Conservation (phyloP, 202 grass and related monocot genomes). For the Setaria viridis region DNA sequence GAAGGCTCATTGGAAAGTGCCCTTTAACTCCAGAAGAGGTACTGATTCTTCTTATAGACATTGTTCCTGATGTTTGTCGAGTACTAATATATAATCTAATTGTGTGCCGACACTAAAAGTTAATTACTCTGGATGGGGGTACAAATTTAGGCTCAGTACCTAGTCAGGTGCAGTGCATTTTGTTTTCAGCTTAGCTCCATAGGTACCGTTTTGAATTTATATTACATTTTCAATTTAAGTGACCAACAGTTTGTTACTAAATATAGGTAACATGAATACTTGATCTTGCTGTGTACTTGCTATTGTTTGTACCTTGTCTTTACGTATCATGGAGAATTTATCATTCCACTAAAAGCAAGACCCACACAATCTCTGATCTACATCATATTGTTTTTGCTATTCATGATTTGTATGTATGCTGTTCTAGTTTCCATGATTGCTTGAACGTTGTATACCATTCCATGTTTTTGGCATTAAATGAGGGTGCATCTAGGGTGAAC, state of each 20-base stretch:
- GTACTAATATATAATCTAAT: constrained; percentile 8
- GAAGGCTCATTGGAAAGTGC: constrained; percentile 60
- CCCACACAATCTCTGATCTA: background rate
- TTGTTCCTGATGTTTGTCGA: constrained; percentile 31
- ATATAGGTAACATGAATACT: background rate
- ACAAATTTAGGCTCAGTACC: background rate
- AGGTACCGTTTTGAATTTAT: constrained; percentile 10
- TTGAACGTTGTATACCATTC: constrained; percentile 3
- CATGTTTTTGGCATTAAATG: no score
- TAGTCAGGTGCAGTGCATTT: constrained; percentile 1
- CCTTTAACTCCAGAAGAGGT: constrained; percentile 71
- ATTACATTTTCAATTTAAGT: background rate
- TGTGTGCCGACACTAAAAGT: constrained; percentile 6
- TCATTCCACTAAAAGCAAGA: background rate
- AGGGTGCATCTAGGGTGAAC: no score
- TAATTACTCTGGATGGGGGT: constrained; percentile 4
- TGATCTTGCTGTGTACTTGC: constrained; percentile 8
- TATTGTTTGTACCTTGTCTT: background rate
- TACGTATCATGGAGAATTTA: background rate
- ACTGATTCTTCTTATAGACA: constrained; percentile 22
- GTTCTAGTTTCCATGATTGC: constrained; percentile 17
- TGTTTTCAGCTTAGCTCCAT: constrained; percentile 20
- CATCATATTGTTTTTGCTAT: background rate
- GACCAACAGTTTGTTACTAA: background rate
- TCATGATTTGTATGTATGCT: background rate